These are phyloP conservation scores for Geotrichum restrictum DNA, from an alignment of 1,139 yeast genomes.

Conservation along the genomic window DNA sequence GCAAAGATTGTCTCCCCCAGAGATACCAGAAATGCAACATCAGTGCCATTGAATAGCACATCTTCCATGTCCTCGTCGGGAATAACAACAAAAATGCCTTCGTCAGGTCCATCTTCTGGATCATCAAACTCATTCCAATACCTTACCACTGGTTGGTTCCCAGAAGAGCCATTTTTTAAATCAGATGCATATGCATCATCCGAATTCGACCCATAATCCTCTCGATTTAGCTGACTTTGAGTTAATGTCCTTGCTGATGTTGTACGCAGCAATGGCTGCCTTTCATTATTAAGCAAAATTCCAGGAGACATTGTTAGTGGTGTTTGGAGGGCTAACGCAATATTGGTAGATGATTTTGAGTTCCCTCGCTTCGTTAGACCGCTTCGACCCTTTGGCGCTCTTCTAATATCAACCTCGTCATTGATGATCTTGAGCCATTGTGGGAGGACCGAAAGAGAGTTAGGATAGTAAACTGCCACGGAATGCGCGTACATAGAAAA, in stretches of 20 bases:
- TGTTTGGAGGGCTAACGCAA: not conserved
- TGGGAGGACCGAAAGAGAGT: conserved; percentile 33
- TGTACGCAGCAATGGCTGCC: conserved; percentile 15
- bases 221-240: not conserved
- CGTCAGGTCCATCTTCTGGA: conserved; percentile 49
- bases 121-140: conserved; percentile 75
- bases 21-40: conserved; percentile 35
- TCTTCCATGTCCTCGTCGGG: conserved; percentile 33
- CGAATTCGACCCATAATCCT: conserved; percentile 6
- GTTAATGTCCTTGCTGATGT: conserved; percentile 1
- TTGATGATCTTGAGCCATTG: conserved; percentile 37
- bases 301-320: conserved; percentile 15
- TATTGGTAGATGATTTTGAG: conserved; percentile 9
- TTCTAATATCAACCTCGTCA: conserved; percentile 36
- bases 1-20: conserved; percentile 31
- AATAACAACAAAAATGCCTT: conserved; percentile 37
- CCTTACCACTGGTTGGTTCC: conserved; percentile 42
- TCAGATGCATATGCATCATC: conserved; percentile 3
- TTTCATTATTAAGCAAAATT: conserved; percentile 17
- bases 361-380: conserved; percentile 7
- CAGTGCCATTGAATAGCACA: conserved; percentile 37
- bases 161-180: conserved; percentile 8
- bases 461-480: conserved; percentile 21
- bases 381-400: conserved; percentile 28
- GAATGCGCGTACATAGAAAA: conserved; percentile 40